Percentiles rank a stretch among this genome's conserved stretches.
Conservation (phyloP, 2,329 filamentous ascomycete species). For the Exophiala lecanii-corni region DNA sequence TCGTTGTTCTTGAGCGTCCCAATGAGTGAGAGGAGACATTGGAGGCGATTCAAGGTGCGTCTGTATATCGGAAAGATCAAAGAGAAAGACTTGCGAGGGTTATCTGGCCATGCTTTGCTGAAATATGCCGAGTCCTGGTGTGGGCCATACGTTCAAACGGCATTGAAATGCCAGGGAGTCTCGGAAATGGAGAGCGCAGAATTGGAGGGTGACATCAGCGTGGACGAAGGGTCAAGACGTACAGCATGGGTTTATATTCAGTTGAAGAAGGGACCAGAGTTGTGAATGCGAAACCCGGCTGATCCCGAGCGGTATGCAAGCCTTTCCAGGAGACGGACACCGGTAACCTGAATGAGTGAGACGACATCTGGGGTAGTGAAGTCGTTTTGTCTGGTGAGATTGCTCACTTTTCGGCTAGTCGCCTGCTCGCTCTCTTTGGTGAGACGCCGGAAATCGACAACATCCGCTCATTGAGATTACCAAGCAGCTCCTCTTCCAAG, state of each 20-base stretch:
- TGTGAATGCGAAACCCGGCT: no score
- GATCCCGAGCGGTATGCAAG: no score
- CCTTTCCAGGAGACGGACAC: no score
- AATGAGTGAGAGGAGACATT: conserved; percentile 4
- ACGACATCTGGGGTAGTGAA: no score
- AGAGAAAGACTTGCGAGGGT: neutral
- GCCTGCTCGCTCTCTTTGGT: no score
- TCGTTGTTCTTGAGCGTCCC: conserved; percentile 7
- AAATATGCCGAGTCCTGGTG: conserved; percentile 8
- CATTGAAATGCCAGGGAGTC: conserved; percentile 11
- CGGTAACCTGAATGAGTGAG: no score
- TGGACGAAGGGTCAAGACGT: conserved; percentile 3
- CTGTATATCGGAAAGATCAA: conserved; percentile 8
- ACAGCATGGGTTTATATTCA: conserved; percentile 8
- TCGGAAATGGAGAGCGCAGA: conserved; percentile 4
- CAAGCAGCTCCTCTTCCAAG: no score
- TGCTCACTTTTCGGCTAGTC: no score
- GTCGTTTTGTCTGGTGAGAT: no score
- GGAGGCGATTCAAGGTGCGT: conserved; percentile 8
- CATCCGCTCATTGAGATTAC: no score
- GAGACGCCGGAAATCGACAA: no score
- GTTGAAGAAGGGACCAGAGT: neutral
- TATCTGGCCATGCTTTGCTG: conserved; percentile 5
- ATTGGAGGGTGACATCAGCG: conserved; percentile 2
- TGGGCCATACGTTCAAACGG: conserved; percentile 11